Evolutionary conservation across 768 basidiomycete genomes (phyloP).

Genomic region (Pleurotus pulmonarius): DNA sequence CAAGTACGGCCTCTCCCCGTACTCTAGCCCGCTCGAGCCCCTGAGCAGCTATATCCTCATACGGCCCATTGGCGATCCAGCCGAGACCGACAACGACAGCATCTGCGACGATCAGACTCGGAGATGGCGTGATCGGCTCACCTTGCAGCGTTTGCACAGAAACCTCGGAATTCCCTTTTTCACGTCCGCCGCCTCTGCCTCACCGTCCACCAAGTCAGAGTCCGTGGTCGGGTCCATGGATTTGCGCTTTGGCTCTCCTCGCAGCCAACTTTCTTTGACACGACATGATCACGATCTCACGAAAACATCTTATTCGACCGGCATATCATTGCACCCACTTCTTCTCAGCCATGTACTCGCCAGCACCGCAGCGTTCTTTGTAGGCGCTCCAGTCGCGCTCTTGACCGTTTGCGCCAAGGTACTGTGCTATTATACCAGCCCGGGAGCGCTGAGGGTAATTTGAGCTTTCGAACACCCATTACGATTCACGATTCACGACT

Average conservation of each 20-base stretch:
- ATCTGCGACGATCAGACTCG: conserved; percentile 1
- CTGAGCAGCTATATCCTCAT: conserved; percentile 15
- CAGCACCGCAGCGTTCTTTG: not conserved
- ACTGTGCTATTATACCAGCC: conserved; percentile 9
- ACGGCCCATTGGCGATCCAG: conserved; percentile 8
- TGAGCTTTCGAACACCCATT: not conserved
- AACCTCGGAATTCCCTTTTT: conserved; percentile 27
- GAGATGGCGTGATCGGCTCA: conserved; percentile 15
- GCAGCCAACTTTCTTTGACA: not conserved
- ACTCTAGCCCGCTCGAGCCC: not conserved
- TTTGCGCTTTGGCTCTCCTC: not conserved
- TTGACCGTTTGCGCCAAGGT: conserved; percentile 3
- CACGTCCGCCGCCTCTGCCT: not conserved
- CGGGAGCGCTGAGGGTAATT: conserved; percentile 1
- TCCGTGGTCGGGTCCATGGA: not conserved
- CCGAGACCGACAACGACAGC: conserved; percentile 1
- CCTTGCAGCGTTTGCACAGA: conserved; percentile 23
- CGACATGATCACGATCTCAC: not conserved
- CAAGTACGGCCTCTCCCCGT: not conserved
- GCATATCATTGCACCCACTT: not conserved
- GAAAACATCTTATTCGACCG: not conserved
- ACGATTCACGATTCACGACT: too few relatives aligned
- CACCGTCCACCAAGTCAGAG: not conserved
- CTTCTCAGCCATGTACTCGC: not conserved
- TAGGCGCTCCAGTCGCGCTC: not conserved